These are phyloP conservation scores for Biancaea sappan DNA, from an alignment of 306 rosid species.

Conservation along the genomic window DNA sequence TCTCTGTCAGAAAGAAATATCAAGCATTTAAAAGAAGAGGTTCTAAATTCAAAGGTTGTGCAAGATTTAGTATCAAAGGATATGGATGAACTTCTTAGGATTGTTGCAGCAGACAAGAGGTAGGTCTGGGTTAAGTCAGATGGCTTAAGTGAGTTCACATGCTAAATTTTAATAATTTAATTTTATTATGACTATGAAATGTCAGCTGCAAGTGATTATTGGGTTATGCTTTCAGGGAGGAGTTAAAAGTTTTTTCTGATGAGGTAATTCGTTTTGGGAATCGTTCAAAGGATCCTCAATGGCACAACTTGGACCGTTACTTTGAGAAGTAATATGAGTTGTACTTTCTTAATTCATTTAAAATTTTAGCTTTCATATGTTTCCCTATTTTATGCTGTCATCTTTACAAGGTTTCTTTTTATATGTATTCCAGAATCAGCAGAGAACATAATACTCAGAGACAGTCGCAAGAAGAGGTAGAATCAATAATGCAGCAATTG, in stretches of 20 bases:
- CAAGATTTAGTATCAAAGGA: constrained; percentile 76
- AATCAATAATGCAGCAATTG: constrained; percentile 62
- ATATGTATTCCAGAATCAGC: constrained; percentile 53
- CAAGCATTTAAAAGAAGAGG: constrained; percentile 67
- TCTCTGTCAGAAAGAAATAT: constrained; percentile 65
- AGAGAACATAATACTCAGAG: constrained; percentile 61
- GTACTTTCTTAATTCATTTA: constrained; percentile 31
- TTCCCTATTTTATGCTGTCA: constrained; percentile 22
- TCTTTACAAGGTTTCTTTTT: constrained; percentile 27
- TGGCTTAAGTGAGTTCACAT: constrained; percentile 22
- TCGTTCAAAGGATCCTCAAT: constrained; percentile 86
- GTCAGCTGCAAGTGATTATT: constrained; percentile 24
- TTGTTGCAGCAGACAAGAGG: constrained; percentile 84
- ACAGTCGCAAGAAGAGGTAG: constrained; percentile 62
- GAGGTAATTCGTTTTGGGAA: constrained; percentile 92
- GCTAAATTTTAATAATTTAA: constrained; percentile 19
- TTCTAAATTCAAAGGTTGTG: constrained; percentile 66
- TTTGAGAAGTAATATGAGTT: constrained; percentile 75
- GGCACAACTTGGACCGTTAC: constrained; percentile 91
- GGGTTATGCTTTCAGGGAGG: constrained; percentile 60
- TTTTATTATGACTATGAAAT: constrained; percentile 4
- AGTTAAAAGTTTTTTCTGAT: constrained; percentile 70
- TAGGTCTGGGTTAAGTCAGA: constrained; percentile 32
- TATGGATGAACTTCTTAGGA: constrained; percentile 59
- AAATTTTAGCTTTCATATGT: constrained; percentile 9